Evolutionary conservation across 2,329 filamentous ascomycete genomes (phyloP), one percentile per base, ranked within the genome.

Genomic region (Aspergillus candidus): DNA sequence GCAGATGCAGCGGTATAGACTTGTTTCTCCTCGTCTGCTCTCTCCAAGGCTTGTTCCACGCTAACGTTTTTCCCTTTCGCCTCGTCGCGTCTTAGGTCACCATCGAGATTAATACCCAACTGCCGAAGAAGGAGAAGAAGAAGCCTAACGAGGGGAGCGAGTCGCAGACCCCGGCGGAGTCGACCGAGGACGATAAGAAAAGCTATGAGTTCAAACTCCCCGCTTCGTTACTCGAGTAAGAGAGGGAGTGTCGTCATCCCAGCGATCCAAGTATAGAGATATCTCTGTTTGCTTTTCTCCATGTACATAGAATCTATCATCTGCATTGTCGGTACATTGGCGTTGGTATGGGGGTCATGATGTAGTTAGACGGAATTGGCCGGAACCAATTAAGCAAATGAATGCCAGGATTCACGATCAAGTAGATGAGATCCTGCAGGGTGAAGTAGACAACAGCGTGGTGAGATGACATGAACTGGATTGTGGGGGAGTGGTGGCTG

Each of bases 1-100:
- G 66, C 74, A 56, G 74, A 79, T 61, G 72, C 72, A 66, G 75
- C 71, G 74, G 76, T 79, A 77, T 61, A 57, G 61, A 54, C 59
- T 55, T 58, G 61, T 58, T 56, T 49, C 52, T 59, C 48, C 50
- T 49, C 51, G 50, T 53, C 55, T 44, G 46, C 43, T 38, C 40
- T 14, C 41, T 14, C 37, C 38, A 37, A 13, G 17, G 41, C 31
- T 32, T 35, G 12, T 11, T 43, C 43, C 41, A 52, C 22, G 41
- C 49, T 54, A 35, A 50, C 43, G 14, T 18, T 35, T 29, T 40
- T 6, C 22, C 22, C 22, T 8, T 27, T 27, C 22, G 22, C 22
- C 2, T 8, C 22, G 8, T 3, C 8, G 22, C 22, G 6, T 27
- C 8, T 13, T 49, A 70, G 67, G 67, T 70, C 14, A 70, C 67